Percentiles rank a stretch among this genome's conserved stretches.
phyloP scores from a whole-genome alignment of 1,139 yeast species.

The Saccharomyces hybrid region DNA sequence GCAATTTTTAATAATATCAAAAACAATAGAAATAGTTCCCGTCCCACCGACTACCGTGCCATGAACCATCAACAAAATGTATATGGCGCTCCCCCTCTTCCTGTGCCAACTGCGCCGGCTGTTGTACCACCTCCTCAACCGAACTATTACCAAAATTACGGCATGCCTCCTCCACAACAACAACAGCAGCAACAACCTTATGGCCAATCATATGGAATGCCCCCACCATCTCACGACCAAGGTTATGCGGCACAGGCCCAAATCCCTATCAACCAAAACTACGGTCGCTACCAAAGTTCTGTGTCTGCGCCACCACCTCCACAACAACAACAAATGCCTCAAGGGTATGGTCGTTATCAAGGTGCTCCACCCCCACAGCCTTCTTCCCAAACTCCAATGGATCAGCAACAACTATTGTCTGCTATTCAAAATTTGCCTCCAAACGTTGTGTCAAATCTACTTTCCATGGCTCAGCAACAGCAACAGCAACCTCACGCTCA shows the following conservation, averaged over 20 bases:
- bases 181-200: slow-evolving; percentile 1
- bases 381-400: slow-evolving; percentile 24
- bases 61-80: slow-evolving; percentile 9
- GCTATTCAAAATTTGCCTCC: slow-evolving; percentile 47
- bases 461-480: slow-evolving; percentile 37
- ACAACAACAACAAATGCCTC: slow-evolving; percentile 22
- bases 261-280: slow-evolving; percentile 14
- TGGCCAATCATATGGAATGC: slow-evolving; percentile 8
- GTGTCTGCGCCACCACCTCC: slow-evolving; percentile 31
- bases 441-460: slow-evolving; percentile 42
- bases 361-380: slow-evolving; percentile 25
- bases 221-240: slow-evolving; percentile 10
- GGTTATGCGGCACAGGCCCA: slow-evolving; percentile 7
- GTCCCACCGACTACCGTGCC: slow-evolving; percentile 12
- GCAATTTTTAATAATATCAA: slow-evolving; percentile 36
- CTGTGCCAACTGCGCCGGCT: slow-evolving; percentile 2
- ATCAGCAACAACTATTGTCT: slow-evolving; percentile 31
- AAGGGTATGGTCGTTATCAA: slow-evolving; percentile 22
- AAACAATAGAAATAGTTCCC: slow-evolving; percentile 29
- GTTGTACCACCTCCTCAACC: slow-evolving; percentile 17
- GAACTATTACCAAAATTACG: slow-evolving; percentile 4
- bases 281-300: slow-evolving; percentile 26
- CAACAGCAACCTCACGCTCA: slow-evolving; percentile 29
- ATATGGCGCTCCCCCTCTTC: slow-evolving; percentile 6
- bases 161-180: slow-evolving; percentile 18